These are phyloP conservation scores for Stephania yunnanensis DNA, from an alignment of 164 flowering plant genomes.

Conservation along the genomic window DNA sequence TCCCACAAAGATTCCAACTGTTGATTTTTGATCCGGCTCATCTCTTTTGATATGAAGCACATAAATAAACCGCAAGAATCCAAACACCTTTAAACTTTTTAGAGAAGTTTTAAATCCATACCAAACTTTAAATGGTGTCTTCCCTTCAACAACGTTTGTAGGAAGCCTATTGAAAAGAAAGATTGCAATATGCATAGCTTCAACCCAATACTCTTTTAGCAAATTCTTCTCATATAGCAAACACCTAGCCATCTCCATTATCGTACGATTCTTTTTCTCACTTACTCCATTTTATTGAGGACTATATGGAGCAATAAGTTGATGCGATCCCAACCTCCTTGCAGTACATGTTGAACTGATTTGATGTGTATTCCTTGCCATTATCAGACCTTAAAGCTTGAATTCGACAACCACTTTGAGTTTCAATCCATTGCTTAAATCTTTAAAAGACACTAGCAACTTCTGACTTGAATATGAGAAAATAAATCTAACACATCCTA, in stretches of 20 bases:
- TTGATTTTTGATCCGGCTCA: no score
- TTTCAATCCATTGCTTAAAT: no score
- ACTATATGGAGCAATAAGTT: background rate
- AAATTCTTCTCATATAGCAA: constrained; percentile 2
- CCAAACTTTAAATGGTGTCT: background rate
- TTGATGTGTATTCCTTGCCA: background rate
- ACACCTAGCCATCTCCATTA: background rate
- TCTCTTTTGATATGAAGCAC: no score
- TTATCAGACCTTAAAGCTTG: no score
- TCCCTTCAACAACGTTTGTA: background rate
- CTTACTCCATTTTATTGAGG: constrained; percentile 4
- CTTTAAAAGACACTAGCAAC: no score
- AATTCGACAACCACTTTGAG: no score
- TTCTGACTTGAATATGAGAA: no score
- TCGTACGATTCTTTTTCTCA: background rate
- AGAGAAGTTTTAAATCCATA: background rate
- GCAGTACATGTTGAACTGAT: background rate
- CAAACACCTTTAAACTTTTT: background rate
- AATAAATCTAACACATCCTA: no score
- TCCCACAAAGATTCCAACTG: no score
- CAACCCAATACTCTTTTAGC: constrained; percentile 1
- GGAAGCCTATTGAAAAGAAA: background rate
- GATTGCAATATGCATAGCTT: background rate
- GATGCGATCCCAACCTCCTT: background rate
- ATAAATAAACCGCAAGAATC: background rate